Percentiles rank a stretch among this genome's conserved stretches.
Conservation (phyloP, 805 yeast genomes). For the Ogataea nonfermentans region DNA sequence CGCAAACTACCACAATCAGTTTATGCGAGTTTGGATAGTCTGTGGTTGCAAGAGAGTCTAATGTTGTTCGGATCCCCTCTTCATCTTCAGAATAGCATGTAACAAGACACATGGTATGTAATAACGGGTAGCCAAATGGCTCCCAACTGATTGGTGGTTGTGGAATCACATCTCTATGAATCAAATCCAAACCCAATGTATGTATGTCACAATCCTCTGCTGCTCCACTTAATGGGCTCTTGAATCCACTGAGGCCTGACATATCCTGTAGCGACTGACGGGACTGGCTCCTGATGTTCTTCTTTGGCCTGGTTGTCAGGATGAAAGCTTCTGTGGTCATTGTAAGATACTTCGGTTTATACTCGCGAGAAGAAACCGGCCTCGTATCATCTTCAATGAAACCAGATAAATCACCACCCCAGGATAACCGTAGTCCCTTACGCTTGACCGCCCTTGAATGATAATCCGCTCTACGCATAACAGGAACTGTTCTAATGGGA, state of each 20-base stretch:
- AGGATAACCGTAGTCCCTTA: conserved; percentile 36
- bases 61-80: conserved; percentile 78
- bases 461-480: conserved; percentile 50
- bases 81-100: conserved; percentile 96
- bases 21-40: conserved; percentile 96
- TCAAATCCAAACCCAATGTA: conserved; percentile 54
- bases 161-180: conserved; percentile 78
- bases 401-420: conserved; percentile 40
- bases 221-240: conserved; percentile 16
- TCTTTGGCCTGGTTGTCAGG: conserved; percentile 19
- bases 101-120: conserved; percentile 71
- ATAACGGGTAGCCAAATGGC: conserved; percentile 80
- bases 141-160: conserved; percentile 89
- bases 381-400: conserved; percentile 18
- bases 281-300: conserved; percentile 12
- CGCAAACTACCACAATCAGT: conserved; percentile 80
- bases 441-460: conserved; percentile 31
- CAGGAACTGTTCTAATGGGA: conserved; percentile 51
- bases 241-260: conserved; percentile 27
- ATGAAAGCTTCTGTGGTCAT: conserved; percentile 61
- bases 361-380: conserved; percentile 21
- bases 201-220: conserved; percentile 38
- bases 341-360: conserved; percentile 50
- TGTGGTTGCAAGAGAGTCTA: conserved; percentile 92
- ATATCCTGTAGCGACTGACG: conserved; percentile 14